Evolutionary conservation across 208 protist genomes (phyloP).

Genomic region (Borovskyia barvae): DNA sequence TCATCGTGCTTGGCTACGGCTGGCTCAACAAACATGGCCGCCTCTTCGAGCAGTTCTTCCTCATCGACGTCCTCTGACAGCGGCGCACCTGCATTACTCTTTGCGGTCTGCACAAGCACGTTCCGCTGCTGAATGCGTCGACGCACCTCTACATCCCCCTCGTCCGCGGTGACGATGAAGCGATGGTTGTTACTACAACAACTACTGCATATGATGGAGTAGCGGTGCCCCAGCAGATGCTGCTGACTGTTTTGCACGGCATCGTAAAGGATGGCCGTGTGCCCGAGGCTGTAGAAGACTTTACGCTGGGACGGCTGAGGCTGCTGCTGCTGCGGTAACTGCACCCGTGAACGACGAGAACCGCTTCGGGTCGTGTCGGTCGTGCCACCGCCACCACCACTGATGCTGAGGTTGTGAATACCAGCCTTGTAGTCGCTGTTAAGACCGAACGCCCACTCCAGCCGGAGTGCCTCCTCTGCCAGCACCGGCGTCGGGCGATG

Average conservation of each 20-base stretch:
- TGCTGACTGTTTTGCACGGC: conserved; percentile 79
- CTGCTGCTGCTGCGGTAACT: neutral
- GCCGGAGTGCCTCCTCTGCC: conserved; percentile 57
- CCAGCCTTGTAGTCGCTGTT: conserved; percentile 85
- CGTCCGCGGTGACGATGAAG: conserved; percentile 92
- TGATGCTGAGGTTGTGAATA: conserved; percentile 87
- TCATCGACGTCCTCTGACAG: conserved; percentile 19
- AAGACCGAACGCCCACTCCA: conserved; percentile 92
- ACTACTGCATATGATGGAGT: conserved; percentile 73
- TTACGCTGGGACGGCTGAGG: conserved; percentile 45
- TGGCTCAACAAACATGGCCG: conserved; percentile 41
- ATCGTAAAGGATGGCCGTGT: conserved; percentile 93
- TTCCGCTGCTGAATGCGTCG: conserved; percentile 13
- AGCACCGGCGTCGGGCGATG: conserved; percentile 23
- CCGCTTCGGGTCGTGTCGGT: neutral
- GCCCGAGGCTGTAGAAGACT: conserved; percentile 91
- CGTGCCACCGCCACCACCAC: neutral
- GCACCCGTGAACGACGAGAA: neutral
- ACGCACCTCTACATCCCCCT: conserved; percentile 50
- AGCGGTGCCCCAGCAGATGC: conserved; percentile 89
- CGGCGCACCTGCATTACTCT: neutral
- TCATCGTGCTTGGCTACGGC: conserved; percentile 56
- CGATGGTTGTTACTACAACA: conserved; percentile 80
- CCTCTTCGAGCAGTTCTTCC: conserved; percentile 29
- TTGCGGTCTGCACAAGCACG: conserved; percentile 10